phyloP scores from a whole-genome alignment of 208 protist species.

The Herpetomonas muscarum region DNA sequence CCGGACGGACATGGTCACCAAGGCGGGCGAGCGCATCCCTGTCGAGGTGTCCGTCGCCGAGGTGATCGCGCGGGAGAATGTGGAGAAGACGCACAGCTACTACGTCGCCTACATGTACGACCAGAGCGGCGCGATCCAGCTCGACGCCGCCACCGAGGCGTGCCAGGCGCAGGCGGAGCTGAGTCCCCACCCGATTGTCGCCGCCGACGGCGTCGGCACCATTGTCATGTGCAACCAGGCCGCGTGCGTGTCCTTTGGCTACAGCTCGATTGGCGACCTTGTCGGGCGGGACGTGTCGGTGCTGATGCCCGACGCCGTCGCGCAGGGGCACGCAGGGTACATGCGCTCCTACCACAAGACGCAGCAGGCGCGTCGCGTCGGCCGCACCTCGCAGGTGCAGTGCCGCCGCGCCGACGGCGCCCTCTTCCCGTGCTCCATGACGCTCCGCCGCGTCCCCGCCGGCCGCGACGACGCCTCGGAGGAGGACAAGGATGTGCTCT shows the following conservation, averaged over 20 bases:
- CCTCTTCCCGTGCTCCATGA: constrained; percentile 4
- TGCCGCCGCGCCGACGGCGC: constrained; percentile 9
- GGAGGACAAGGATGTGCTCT: neutral
- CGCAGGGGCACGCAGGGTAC: constrained; percentile 21
- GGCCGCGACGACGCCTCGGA: neutral
- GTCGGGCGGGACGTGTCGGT: constrained; percentile 25
- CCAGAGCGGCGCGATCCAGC: constrained; percentile 10
- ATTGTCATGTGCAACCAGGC: constrained; percentile 29
- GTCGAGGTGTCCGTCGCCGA: constrained; percentile 4
- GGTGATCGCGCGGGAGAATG: constrained; percentile 3
- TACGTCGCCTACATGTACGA: constrained; percentile 4
- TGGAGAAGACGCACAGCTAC: neutral
- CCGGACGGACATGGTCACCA: neutral
- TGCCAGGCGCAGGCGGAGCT: neutral
- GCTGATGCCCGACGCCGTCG: constrained; percentile 32
- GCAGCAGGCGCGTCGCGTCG: constrained; percentile 4
- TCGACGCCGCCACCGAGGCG: constrained; percentile 8
- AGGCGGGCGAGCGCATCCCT: neutral
- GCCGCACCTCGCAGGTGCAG: neutral
- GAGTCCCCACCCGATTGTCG: constrained; percentile 14
- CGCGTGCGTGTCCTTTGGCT: constrained; percentile 7
- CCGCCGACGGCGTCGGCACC: constrained; percentile 23
- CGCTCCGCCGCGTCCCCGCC: constrained; percentile 1
- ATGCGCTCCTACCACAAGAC: constrained; percentile 16
- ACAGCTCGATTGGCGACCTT: constrained; percentile 8